Evolutionary conservation across 192 early-diverging fungal genomes (phyloP), one percentile per base, ranked within the genome.

Genomic region (Dissophora globulifera): DNA sequence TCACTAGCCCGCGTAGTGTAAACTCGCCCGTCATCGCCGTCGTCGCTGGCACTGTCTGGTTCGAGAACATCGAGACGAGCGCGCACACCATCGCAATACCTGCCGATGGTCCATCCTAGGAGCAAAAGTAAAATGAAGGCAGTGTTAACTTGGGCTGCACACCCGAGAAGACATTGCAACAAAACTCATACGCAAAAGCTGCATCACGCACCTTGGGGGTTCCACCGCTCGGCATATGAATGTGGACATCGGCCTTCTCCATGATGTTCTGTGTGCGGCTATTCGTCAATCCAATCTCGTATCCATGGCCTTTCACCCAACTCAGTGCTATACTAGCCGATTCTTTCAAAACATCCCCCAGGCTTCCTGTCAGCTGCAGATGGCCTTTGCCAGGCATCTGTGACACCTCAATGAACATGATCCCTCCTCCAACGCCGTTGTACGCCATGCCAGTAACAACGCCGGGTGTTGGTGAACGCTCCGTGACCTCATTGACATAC

Each of bases 1-100:
- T 78, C 0, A 96, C 92, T 47, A 90, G 81, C 3, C 94, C 94
- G 13, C 91, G 87, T 8, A 95, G 79, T 1, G 94, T 93, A 30
- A 96, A 85, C 78, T 96, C 94, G 40, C 94, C 94, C 1, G 94
- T 96, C 94, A 94, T 95, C 22, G 89, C 89, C 12, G 84, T 82
- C 9, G 80, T 85, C 17, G 78, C 63, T 26, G 78, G 82, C 0
- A 94, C 87, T 19, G 80, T 76, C 29, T 70, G 78, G 25, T 78
- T 81, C 26, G 85, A 85, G 55, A 92, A 87, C 58, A 96, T 82
- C 15, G 93, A 94, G 0, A 96, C 88, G 31, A 96, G 78, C 1
- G 93, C 86, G 31, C 90, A 92, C 20, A 87, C 87, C 38, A 96
- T 87, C 0, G 94, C 86, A 25, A 93, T 80, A 53, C 86, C 82